Base-by-base conservation (phyloP, 306 rosid genomes). In the Amphicarpaea edgeworthii region DNA sequence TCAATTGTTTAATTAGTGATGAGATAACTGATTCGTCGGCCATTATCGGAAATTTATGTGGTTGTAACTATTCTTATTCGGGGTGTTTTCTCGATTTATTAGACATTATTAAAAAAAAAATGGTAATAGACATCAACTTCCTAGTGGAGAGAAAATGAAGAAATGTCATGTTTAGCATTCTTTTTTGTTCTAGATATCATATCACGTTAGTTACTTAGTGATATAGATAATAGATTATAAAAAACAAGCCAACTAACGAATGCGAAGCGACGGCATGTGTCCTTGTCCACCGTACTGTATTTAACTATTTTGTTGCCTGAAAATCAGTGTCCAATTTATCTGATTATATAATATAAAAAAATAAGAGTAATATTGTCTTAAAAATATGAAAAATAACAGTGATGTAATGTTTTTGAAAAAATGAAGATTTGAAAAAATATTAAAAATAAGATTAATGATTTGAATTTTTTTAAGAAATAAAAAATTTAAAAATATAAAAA, bases 1-100 rank as follows among this genome's bases (percentile, higher is more conserved):
- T 64, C 63, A 49, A 49, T 75, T 75, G 58, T 69, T 46, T 53
- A n/a, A 34, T 53, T 68, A 78, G 81, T 85, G 73, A 85, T 85
- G 73, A 85, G 88, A 57, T 70, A 50, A 62, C 24, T 73, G 47
- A 77, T 77, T 67, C 68, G 19, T 51, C 63, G 54, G 69, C 80
- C 65, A 57, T 49, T 72, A 67, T 20, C 5, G 3, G 20, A 62
- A 68, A 24, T 61, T 47, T 50, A 67, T 64, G 47, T 65, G 46
- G 38, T 79, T 42, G 68, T 43, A 67, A 59, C 63, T 70, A 40
- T 49, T 14, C 16, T 62, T 38, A 11, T 19, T 64, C 47, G 4
- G 7, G 37, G 70, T 45, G 42, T 46, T 71, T 63, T 15, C 21
- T 32, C 46, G 24, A 24, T 63, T 46, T 38, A 51, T 6, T 63